Percentiles rank a stretch among this genome's conserved stretches.
Conservation (phyloP, 2,329 filamentous ascomycete genomes). For the Colletotrichum sojae region DNA sequence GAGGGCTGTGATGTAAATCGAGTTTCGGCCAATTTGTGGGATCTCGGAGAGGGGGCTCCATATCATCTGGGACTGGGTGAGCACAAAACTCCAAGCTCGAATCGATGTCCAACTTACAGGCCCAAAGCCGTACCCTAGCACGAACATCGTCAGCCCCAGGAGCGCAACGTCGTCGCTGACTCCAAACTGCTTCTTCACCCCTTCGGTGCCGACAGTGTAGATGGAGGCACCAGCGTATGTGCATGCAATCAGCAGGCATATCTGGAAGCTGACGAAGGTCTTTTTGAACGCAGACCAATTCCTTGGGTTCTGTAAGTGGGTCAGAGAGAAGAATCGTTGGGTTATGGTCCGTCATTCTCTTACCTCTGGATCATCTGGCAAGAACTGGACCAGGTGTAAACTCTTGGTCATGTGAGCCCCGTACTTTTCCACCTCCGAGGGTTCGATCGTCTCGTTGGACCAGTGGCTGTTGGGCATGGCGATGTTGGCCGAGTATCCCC, state of each 20-base stretch:
- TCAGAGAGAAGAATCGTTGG: not conserved
- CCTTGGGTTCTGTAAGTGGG: conserved; percentile 76
- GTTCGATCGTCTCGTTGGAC: conserved; percentile 14
- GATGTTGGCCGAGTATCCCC: conserved; percentile 1
- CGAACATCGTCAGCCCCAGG: conserved; percentile 81
- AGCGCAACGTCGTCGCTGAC: conserved; percentile 81
- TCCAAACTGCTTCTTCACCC: conserved; percentile 73
- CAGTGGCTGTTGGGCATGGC: conserved; percentile 4
- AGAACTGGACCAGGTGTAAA: conserved; percentile 34
- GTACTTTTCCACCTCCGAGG: conserved; percentile 25
- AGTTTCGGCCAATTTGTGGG: conserved; percentile 41
- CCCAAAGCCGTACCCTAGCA: conserved; percentile 85
- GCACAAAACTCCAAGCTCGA: too few relatives aligned
- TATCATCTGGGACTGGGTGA: conserved; percentile 18
- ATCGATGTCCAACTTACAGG: conserved; percentile 15
- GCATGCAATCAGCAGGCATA: conserved; percentile 57
- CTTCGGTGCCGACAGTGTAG: conserved; percentile 81
- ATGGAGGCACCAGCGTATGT: conserved; percentile 63
- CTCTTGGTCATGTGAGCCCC: conserved; percentile 3
- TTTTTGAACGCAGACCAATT: conserved; percentile 77
- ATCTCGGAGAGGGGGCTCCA: conserved; percentile 43
- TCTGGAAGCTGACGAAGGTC: conserved; percentile 73
- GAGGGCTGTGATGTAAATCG: conserved; percentile 41
- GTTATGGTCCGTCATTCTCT: not conserved
- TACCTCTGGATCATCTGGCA: conserved; percentile 38